Conservation (phyloP, 352 stramenopile species). For the Phytophthora sp. region DNA sequence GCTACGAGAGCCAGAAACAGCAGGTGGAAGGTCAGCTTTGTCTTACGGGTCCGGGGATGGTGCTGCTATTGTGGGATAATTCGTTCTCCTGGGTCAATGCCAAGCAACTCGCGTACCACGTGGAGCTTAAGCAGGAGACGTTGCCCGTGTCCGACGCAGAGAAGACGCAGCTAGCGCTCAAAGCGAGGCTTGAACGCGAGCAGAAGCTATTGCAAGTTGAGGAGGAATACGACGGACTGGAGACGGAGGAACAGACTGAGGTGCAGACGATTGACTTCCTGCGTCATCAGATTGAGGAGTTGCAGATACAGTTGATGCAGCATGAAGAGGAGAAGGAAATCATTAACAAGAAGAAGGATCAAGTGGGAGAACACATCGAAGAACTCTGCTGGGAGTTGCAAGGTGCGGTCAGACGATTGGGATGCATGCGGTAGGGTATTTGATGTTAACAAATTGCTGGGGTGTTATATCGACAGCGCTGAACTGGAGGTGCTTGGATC, state of each 20-base stretch:
- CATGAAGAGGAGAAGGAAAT: constrained; percentile 48
- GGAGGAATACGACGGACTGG: constrained; percentile 43
- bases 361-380: constrained; percentile 56
- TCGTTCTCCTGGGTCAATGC: constrained; percentile 84
- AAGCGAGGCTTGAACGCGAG: constrained; percentile 55
- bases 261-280: constrained; percentile 53
- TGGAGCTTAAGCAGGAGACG: constrained; percentile 73
- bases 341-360: constrained; percentile 42
- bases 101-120: constrained; percentile 77
- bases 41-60: constrained; percentile 60
- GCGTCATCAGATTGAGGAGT: constrained; percentile 64
- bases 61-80: constrained; percentile 82
- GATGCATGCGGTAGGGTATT: background rate
- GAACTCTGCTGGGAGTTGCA: constrained; percentile 73
- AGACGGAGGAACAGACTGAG: constrained; percentile 56
- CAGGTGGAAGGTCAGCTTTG: constrained; percentile 48
- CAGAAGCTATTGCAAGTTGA: constrained; percentile 43
- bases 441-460: background rate
- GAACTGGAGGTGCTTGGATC: constrained; percentile 57
- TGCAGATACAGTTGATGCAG: constrained; percentile 45
- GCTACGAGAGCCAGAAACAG: constrained; percentile 74
- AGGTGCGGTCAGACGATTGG: constrained; percentile 34
- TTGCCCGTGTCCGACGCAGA: constrained; percentile 41
- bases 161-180: constrained; percentile 55
- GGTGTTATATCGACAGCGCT: constrained; percentile 37